Evolutionary conservation across 768 basidiomycete genomes (phyloP), one percentile per base, ranked within the genome.

Genomic region (Boletus subparvulus): DNA sequence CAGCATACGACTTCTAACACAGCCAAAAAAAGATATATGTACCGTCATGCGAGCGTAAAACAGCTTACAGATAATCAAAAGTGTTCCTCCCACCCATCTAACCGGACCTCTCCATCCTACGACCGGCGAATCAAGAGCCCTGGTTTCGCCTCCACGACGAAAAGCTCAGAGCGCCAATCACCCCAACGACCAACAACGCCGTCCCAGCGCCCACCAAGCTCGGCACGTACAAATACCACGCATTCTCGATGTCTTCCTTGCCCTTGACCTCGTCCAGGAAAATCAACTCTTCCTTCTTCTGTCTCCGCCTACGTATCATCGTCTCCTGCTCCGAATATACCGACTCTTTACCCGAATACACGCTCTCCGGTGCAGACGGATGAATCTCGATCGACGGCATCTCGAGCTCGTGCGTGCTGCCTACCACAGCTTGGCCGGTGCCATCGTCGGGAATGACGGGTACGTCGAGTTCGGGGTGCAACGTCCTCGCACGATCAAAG

Each of bases 201-300:
- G 90, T 91, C n/a, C 90, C 90, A 26, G 90, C 90, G 10, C 90
- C 90, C 8, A 92, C 84, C 59, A 92, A 69, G 26, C 88, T 85
- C 4, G 90, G 90, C 40, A 92, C 74, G 57, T 90, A 88, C 47
- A 92, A 63, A 63, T 90, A 92, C 90, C 90, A 92, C 24, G 88
- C 79, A 69, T 77, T 82, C 53, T 90, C 88, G 39, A 86, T 76
- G 36, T 86, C 84, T 21, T 83, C 82, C 48, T 64, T 69, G 8
- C 80, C 65, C 55, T 80, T 79, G 43, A 77, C 69, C 36, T 74
- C 77, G 37, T 77, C 74, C 57, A 77, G 74, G 64, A 55, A 81
- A 62, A 78, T 66, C 60, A 80, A 69, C 56, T 83, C 85, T 41
- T 85, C 83, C 64, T 85, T 82, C 73, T 78, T 83, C 36, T 77